phyloP scores from a whole-genome alignment of 1,284 basidiomycete genomes.

The Ustilago trichophora region DNA sequence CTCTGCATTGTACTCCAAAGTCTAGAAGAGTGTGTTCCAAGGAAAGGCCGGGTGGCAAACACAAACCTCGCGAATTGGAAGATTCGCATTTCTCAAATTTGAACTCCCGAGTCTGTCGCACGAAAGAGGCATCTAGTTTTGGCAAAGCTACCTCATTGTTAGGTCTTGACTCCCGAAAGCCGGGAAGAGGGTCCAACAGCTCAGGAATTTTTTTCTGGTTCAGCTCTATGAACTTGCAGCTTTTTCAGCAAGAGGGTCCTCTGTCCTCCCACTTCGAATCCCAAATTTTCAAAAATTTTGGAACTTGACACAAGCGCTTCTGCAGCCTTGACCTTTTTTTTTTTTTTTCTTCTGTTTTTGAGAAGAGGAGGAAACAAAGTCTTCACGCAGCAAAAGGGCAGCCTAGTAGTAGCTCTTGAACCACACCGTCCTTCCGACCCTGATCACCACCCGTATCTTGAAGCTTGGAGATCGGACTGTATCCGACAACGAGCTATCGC shows the following conservation, averaged over 20 bases:
- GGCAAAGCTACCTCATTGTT: too few species aligned
- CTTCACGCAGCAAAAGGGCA: too few species aligned
- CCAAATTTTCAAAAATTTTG: constrained; percentile 2
- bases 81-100: too few species aligned
- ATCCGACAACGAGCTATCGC: background rate
- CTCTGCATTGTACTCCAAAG: too few species aligned
- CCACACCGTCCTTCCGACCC: constrained; percentile 7
- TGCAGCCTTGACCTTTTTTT: too few species aligned
- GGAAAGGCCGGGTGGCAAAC: too few species aligned
- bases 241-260: constrained; percentile 1
- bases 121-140: too few species aligned
- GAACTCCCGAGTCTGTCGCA: too few species aligned
- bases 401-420: too few species aligned
- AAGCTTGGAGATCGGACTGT: constrained; percentile 2
- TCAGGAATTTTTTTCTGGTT: constrained; percentile 6
- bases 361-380: background rate
- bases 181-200: background rate
- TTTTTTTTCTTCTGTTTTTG: background rate
- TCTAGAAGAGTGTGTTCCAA: too few species aligned
- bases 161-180: background rate
- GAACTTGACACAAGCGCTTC: too few species aligned
- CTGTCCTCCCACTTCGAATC: background rate
- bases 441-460: constrained; percentile 6
- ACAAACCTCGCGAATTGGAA: too few species aligned
- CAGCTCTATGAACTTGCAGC: background rate